These are phyloP conservation scores for Arxiozyma heterogenica DNA, from an alignment of 1,139 yeast genomes.

Conservation along the genomic window DNA sequence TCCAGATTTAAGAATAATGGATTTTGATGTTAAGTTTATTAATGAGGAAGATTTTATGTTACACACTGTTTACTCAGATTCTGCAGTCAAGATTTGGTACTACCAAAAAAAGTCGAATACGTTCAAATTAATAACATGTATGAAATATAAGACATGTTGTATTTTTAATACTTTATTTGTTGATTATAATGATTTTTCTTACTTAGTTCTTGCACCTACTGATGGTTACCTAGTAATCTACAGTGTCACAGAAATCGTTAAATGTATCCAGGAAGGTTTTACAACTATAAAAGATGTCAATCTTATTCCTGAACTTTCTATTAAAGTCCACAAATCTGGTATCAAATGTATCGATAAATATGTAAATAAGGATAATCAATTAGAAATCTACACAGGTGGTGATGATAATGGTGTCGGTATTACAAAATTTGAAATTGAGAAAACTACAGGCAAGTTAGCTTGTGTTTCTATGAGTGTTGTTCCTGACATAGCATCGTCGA, in stretches of 20 bases:
- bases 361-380: conserved; percentile 11
- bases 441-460: conserved; percentile 1
- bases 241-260: conserved; percentile 31
- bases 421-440: conserved; percentile 32
- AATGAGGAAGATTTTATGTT: conserved; percentile 37
- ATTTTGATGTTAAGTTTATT: conserved; percentile 45
- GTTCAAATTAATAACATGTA: conserved; percentile 41
- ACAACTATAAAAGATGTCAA: not conserved
- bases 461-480: conserved; percentile 22
- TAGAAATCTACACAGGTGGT: conserved; percentile 64
- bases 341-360: conserved; percentile 44
- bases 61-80: conserved; percentile 76
- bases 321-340: conserved; percentile 62
- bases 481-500: conserved; percentile 70
- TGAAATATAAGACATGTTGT: conserved; percentile 65
- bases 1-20: conserved; percentile 88
- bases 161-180: conserved; percentile 52
- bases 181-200: conserved; percentile 25
- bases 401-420: conserved; percentile 75
- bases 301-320: not conserved
- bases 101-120: conserved; percentile 33
- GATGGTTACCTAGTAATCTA: conserved; percentile 72
- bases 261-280: not conserved
- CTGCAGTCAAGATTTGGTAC: conserved; percentile 59
- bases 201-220: conserved; percentile 57